Conservation (phyloP, 169 alveolate genomes). For the Hepatocystis sp. region DNA sequence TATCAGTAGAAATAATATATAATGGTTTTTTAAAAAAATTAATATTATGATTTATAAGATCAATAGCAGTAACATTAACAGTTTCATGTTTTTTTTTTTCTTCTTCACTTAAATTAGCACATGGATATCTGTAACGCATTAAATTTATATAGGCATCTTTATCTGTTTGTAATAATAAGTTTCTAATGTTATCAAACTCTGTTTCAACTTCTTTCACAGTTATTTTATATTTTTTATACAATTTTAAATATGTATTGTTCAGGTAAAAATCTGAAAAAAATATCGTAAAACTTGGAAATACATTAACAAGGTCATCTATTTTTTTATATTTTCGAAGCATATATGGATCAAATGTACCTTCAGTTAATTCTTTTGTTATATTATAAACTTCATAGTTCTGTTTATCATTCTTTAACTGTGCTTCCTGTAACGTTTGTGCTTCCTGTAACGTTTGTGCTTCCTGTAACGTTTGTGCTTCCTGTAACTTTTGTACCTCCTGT, state of each 20-base stretch:
- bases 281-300: conserved; percentile 41
- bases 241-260: conserved; percentile 35
- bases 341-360: conserved; percentile 29
- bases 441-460: too few species aligned
- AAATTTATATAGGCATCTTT: conserved; percentile 29
- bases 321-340: conserved; percentile 16
- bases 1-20: conserved; percentile 38
- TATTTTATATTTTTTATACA: conserved; percentile 30
- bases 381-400: conserved; percentile 3
- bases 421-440: too few species aligned
- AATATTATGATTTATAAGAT: conserved; percentile 40
- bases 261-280: conserved; percentile 35
- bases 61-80: conserved; percentile 19
- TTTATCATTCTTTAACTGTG: too few species aligned
- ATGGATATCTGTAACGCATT: conserved; percentile 28
- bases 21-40: conserved; percentile 54
- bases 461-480: too few species aligned
- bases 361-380: conserved; percentile 20
- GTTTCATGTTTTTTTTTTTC: conserved; percentile 56
- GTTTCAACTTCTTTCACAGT: background rate
- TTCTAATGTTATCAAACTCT: conserved; percentile 33
- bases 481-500: too few species aligned
- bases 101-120: conserved; percentile 14
- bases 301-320: conserved; percentile 27
- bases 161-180: background rate